These are phyloP conservation scores for Endothia cerciana DNA, from an alignment of 2,329 filamentous ascomycete species.

Conservation along the genomic window DNA sequence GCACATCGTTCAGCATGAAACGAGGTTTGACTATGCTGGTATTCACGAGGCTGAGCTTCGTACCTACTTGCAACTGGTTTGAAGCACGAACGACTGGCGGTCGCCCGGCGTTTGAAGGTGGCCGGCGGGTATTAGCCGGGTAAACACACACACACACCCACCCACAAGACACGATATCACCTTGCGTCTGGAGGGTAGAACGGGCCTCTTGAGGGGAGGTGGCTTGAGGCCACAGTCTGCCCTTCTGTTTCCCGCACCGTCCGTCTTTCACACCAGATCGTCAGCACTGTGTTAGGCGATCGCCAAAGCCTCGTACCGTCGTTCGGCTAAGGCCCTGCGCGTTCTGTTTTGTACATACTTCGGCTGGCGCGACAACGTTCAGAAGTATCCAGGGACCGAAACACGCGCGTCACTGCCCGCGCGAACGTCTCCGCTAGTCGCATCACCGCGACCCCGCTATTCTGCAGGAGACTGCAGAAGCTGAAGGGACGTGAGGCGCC, in stretches of 20 bases:
- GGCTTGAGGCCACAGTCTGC: slow-evolving; percentile 15
- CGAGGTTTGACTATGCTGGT: not conserved
- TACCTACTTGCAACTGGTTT: not conserved
- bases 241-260: slow-evolving; percentile 15
- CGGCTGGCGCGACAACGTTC: not conserved
- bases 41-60: not conserved
- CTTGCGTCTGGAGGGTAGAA: no score
- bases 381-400: slow-evolving; percentile 16
- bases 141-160: not conserved
- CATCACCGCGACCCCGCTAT: slow-evolving; percentile 22
- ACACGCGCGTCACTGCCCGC: slow-evolving; percentile 25
- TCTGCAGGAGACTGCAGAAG: slow-evolving; percentile 21
- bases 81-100: not conserved
- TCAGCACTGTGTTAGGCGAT: slow-evolving; percentile 19
- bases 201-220: slow-evolving; percentile 10
- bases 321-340: slow-evolving; percentile 8
- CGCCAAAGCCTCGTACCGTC: slow-evolving; percentile 4
- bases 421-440: slow-evolving; percentile 21
- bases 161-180: slow-evolving; percentile 18
- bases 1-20: not conserved
- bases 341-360: not conserved
- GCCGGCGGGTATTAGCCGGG: not conserved
- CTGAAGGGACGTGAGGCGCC: slow-evolving; percentile 15
- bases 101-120: not conserved
- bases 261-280: slow-evolving; percentile 1